Evolutionary conservation across 2,329 filamentous ascomycete species (phyloP), one percentile per base, ranked within the genome.

Genomic region (Diaporthe sp.): DNA sequence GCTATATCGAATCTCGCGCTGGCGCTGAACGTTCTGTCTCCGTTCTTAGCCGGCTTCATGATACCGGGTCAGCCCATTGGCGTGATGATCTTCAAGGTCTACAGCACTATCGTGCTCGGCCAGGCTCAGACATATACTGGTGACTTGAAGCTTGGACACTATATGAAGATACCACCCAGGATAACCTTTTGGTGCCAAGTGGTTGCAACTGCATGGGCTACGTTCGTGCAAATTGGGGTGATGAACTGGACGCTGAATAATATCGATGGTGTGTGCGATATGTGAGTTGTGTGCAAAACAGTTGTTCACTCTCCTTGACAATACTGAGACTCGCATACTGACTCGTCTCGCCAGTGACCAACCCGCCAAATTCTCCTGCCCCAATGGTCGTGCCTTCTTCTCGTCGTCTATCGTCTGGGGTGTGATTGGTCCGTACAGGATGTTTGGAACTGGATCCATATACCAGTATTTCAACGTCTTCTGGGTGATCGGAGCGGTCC

Each of bases 1-100:
- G 88, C 85, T 3, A 85, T 88, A 17, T 89, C 88, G 22, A 90
- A 89, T 78, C 86, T 89, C 19, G 77, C 83, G 52, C 81, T 89
- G 25, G 86, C 86, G 1, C 78, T 90, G 22, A 90, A 90, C 67
- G 87, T 90, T 45, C 82, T 90, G 42, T 86, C 87, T 1, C 87
- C 88, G 64, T 88, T 89, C 77, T 83, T 91, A 33, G 86, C 89
- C 8, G 89, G 89, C 1, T 92, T 91, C 78, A 88, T 92, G 82
- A 86, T 89, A 73, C 90, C 90, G 0, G 91, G 89, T 1, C 82
- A 83, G 9, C 88, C 89, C 0, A 86, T 90, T 72, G 88, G 85
- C 4, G 86, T 89, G 79, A 90, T 90, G 87, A 81, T 89, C 71
- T 89, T 90, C 83, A 89, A 89, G 78, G 88, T 87, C 1, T 89